phyloP scores from a whole-genome alignment of 2,329 filamentous ascomycete species.

The Mollisia scopiformis region DNA sequence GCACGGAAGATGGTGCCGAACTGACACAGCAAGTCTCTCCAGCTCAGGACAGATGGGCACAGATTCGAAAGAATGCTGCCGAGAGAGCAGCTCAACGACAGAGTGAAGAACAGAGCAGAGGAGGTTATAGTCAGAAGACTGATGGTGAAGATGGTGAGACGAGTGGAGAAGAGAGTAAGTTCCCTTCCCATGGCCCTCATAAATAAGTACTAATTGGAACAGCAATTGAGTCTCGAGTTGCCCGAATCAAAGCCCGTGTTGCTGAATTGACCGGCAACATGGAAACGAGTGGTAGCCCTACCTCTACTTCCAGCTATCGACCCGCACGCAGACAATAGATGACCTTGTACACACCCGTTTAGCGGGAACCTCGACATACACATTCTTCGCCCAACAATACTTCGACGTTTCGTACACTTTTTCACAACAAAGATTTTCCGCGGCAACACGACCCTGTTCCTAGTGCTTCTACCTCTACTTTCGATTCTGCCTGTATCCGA shows the following conservation, averaged over 20 bases:
- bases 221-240: slow-evolving; percentile 96
- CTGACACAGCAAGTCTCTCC: slow-evolving; percentile 40
- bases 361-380: background rate
- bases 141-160: slow-evolving; percentile 83
- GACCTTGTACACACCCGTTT: background rate
- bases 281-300: slow-evolving; percentile 47
- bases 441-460: background rate
- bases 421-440: background rate
- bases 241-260: slow-evolving; percentile 95
- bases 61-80: slow-evolving; percentile 93
- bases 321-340: slow-evolving; percentile 14
- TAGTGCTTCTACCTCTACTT: background rate
- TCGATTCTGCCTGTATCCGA: slow-evolving; percentile 6
- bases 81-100: slow-evolving; percentile 71
- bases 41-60: slow-evolving; percentile 84
- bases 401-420: background rate
- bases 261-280: slow-evolving; percentile 90
- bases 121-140: slow-evolving; percentile 57
- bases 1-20: slow-evolving; percentile 35
- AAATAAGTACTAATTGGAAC: slow-evolving; percentile 32
- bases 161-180: slow-evolving; percentile 93
- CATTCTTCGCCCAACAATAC: background rate
- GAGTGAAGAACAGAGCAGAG: slow-evolving; percentile 64
- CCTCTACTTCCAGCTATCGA: slow-evolving; percentile 10
- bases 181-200: background rate